These are phyloP conservation scores for Blastomyces parvus DNA, from an alignment of 2,329 filamentous ascomycete species.

Conservation along the genomic window DNA sequence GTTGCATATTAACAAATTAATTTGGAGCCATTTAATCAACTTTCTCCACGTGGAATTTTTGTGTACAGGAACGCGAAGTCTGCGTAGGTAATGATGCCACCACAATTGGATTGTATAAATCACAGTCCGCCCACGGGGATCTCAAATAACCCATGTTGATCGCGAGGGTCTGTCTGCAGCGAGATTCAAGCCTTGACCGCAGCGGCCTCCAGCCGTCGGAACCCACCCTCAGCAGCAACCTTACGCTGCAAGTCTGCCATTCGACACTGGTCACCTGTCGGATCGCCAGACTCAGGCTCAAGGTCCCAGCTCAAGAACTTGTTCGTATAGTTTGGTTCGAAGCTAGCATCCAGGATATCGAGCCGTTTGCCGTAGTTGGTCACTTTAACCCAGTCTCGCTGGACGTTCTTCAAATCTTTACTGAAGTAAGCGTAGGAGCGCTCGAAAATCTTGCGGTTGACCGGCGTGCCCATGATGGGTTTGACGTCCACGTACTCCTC, in stretches of 20 bases:
- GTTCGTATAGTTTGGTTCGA: conserved; percentile 67
- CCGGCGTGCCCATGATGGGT: conserved; percentile 55
- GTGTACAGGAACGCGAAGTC: background rate
- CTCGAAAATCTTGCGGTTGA: conserved; percentile 73
- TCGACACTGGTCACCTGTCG: conserved; percentile 62
- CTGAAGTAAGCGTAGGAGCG: conserved; percentile 69
- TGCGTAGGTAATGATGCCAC: background rate
- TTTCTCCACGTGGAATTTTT: background rate
- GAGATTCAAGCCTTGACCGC: background rate
- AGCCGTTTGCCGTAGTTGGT: conserved; percentile 67
- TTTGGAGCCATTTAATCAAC: background rate
- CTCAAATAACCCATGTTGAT: background rate
- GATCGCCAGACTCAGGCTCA: conserved; percentile 56
- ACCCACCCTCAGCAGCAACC: conserved; percentile 57
- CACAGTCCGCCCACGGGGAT: background rate
- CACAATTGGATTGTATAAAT: background rate
- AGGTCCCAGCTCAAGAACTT: conserved; percentile 57
- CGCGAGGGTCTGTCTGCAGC: background rate
- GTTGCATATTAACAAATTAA: background rate
- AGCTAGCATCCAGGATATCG: conserved; percentile 53
- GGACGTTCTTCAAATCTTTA: conserved; percentile 63
- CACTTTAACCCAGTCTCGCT: conserved; percentile 67
- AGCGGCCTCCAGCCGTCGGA: conserved; percentile 27
- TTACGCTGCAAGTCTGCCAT: conserved; percentile 61
- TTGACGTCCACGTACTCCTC: conserved; percentile 63